These are phyloP conservation scores for Ananas comosus DNA, from an alignment of 176 grass and related monocot genomes.

Conservation along the genomic window DNA sequence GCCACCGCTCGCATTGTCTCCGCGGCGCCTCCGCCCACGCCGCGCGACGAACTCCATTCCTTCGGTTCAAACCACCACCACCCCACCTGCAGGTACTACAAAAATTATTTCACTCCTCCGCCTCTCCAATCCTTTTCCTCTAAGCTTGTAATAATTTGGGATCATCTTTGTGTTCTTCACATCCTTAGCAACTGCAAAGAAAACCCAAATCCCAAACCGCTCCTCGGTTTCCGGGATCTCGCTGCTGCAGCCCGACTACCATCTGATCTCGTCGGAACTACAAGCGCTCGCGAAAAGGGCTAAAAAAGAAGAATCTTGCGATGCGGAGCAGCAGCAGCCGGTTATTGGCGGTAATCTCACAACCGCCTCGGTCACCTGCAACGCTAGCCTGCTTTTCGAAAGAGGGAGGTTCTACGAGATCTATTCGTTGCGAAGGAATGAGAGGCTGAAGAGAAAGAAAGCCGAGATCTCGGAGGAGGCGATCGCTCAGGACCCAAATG, in stretches of 20 bases:
- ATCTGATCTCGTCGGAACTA: slow-evolving; percentile 27
- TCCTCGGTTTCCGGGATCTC: slow-evolving; percentile 38
- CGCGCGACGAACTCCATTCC: slow-evolving; percentile 10
- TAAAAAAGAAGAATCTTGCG: slow-evolving; percentile 29
- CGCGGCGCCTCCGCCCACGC: slow-evolving; percentile 71
- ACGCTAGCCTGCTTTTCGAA: slow-evolving; percentile 52
- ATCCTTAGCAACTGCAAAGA: slow-evolving; percentile 36
- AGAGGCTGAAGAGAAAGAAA: slow-evolving; percentile 72
- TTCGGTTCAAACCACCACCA: slow-evolving; percentile 12
- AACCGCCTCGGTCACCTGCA: slow-evolving; percentile 13
- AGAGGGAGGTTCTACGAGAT: slow-evolving; percentile 70
- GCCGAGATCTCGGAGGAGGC: slow-evolving; percentile 28
- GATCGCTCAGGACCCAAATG: slow-evolving; percentile 34
- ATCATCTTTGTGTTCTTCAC: not conserved
- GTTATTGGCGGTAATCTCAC: slow-evolving; percentile 1
- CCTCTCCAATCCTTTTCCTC: not conserved
- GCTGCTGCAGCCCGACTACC: slow-evolving; percentile 22
- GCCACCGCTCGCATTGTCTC: slow-evolving; percentile 52
- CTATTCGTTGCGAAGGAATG: slow-evolving; percentile 73
- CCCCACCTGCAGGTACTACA: slow-evolving; percentile 31
- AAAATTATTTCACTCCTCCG: too few relatives aligned
- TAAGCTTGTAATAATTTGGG: not conserved
- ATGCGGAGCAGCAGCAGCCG: slow-evolving; percentile 13
- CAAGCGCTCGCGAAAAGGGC: not conserved
- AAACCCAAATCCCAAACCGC: slow-evolving; percentile 27